Conservation (phyloP, 352 stramenopile genomes). For the Pelagophyceae sp. region DNA sequence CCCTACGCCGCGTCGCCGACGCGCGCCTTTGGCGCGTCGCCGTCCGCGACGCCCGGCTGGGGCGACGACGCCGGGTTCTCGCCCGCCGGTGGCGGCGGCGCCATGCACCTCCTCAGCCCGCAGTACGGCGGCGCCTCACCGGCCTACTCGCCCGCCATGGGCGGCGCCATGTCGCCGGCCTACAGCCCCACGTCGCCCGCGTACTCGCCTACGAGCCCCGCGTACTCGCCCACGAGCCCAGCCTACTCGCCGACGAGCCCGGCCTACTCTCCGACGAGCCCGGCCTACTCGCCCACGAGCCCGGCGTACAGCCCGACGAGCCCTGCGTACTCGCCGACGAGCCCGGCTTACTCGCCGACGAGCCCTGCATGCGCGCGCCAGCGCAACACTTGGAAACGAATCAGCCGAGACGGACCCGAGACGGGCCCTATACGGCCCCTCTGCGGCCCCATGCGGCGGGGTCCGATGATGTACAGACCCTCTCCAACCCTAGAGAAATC, state of each 20-base stretch:
- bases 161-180: slow-evolving; percentile 61
- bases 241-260: slow-evolving; percentile 21
- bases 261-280: slow-evolving; percentile 57
- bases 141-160: slow-evolving; percentile 49
- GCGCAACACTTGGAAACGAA: too few species aligned
- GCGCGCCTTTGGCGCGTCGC: not conserved
- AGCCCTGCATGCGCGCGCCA: slow-evolving; percentile 63
- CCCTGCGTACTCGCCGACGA: slow-evolving; percentile 15
- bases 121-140: slow-evolving; percentile 67
- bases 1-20: slow-evolving; percentile 10
- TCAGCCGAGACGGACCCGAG: too few species aligned
- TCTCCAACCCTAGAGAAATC: too few species aligned
- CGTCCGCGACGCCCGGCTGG: slow-evolving; percentile 11
- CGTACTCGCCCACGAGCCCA: slow-evolving; percentile 46
- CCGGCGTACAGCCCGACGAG: slow-evolving; percentile 45
- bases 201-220: slow-evolving; percentile 61
- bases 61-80: slow-evolving; percentile 11
- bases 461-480: too few species aligned
- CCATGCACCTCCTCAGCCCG: slow-evolving; percentile 31
- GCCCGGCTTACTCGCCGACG: slow-evolving; percentile 53
- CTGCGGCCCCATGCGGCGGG: too few species aligned
- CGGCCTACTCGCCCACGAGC: slow-evolving; percentile 63
- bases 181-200: slow-evolving; percentile 67
- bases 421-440: too few species aligned
- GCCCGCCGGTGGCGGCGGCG: not conserved